Evolutionary conservation across 495 filamentous ascomycete genomes (phyloP).

Genomic region (Aspergillus ostianus): DNA sequence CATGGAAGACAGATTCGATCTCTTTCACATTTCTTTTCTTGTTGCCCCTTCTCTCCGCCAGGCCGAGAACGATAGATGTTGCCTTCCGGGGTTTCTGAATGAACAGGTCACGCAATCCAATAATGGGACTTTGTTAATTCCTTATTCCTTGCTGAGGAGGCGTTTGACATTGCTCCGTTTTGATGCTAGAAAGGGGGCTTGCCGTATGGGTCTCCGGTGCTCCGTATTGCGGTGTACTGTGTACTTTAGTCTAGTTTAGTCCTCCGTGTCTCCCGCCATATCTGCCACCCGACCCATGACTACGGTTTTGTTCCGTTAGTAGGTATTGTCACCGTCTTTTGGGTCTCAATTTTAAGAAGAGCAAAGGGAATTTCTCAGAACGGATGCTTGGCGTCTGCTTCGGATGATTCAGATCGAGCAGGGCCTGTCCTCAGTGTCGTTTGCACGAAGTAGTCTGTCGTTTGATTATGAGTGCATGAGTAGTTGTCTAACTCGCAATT

Average conservation of each 20-base stretch:
- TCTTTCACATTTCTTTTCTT: no score
- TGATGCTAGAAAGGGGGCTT: no score
- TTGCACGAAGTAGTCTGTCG: no score
- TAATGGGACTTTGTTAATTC: background rate
- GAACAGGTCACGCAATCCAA: background rate
- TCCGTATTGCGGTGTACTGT: background rate
- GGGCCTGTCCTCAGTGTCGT: no score
- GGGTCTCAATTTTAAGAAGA: background rate
- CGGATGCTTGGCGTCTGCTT: background rate
- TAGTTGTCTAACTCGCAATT: slow-evolving; percentile 1
- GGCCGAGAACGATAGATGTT: no score
- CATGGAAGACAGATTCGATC: background rate
- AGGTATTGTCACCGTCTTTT: slow-evolving; percentile 7
- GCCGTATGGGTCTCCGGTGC: background rate
- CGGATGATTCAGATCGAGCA: background rate
- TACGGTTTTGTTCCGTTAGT: slow-evolving; percentile 1
- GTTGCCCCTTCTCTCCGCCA: no score
- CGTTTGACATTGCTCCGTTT: no score
- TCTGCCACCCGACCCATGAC: slow-evolving; percentile 1
- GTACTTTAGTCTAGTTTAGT: no score
- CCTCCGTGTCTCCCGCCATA: background rate
- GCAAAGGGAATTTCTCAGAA: background rate
- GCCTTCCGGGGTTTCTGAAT: background rate
- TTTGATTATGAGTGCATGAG: background rate
- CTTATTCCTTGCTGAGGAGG: no score